Percentiles rank a stretch among this genome's conserved stretches.
Conservation (phyloP, 768 basidiomycete genomes). For the Dioszegia aurantiaca region DNA sequence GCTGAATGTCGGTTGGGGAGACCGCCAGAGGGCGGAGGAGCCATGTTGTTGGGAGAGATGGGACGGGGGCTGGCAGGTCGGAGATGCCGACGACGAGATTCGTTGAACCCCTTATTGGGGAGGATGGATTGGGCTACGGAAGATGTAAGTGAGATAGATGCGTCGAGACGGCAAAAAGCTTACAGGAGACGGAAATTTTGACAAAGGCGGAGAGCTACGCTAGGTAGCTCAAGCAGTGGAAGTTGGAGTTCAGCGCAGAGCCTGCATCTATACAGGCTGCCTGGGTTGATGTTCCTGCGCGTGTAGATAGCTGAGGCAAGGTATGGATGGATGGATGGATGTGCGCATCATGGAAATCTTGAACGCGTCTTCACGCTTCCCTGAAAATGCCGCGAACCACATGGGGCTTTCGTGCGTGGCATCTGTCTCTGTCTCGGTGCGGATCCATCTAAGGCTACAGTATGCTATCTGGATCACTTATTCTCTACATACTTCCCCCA, state of each 20-base stretch:
- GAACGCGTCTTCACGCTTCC: too few species aligned
- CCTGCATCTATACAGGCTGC: neutral
- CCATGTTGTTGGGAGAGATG: constrained; percentile 10
- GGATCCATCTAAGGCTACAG: constrained; percentile 4
- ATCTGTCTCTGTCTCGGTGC: neutral
- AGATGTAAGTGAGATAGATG: too few species aligned
- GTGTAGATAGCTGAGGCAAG: too few species aligned
- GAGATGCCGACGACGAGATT: constrained; percentile 22
- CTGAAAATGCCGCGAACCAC: too few species aligned
- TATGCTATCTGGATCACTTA: neutral
- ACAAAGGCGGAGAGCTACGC: constrained; percentile 15
- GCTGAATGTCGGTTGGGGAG: constrained; percentile 25
- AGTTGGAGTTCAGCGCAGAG: neutral
- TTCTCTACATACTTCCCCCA: constrained; percentile 22
- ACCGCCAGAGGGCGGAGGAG: constrained; percentile 6
- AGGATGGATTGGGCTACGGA: constrained; percentile 11
- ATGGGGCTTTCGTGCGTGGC: too few species aligned
- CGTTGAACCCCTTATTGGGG: constrained; percentile 27
- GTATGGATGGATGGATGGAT: too few species aligned
- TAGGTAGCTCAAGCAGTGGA: constrained; percentile 13
- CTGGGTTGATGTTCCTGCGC: neutral
- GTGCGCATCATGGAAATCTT: constrained; percentile 4
- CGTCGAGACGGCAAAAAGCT: neutral
- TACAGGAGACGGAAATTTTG: constrained; percentile 22
- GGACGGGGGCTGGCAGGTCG: constrained; percentile 8